Conservation (phyloP, 1,284 basidiomycete species). For the Calocybe gambosa region DNA sequence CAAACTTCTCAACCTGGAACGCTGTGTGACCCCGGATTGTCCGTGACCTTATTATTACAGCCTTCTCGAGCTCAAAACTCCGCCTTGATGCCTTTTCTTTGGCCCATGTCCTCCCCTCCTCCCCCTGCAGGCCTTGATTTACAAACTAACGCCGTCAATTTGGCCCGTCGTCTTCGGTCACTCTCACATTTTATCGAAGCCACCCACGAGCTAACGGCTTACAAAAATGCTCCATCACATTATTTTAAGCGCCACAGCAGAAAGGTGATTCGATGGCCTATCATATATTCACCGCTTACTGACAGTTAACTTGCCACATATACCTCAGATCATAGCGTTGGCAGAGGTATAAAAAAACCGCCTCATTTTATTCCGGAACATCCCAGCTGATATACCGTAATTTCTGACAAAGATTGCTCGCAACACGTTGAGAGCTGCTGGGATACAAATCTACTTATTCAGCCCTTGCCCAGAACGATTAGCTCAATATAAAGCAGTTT, state of each 20-base stretch:
- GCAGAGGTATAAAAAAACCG: conserved; percentile 19
- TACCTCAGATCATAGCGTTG: conserved; percentile 19
- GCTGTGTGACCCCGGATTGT: conserved; percentile 13
- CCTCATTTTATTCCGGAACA: conserved; percentile 1
- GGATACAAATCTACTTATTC: conserved; percentile 19
- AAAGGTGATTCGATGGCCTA: conserved; percentile 18
- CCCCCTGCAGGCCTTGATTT: conserved; percentile 16
- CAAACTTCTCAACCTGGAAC: conserved; percentile 14
- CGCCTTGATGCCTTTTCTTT: conserved; percentile 6
- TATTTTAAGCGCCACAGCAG: conserved; percentile 19
- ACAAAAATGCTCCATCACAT: conserved; percentile 10
- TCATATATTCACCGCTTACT: conserved; percentile 2
- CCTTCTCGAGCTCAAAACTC: conserved; percentile 3
- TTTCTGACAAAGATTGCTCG: conserved; percentile 18
- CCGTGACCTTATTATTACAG: conserved; percentile 10
- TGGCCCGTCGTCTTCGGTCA: conserved; percentile 19
- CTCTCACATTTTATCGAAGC: conserved; percentile 20
- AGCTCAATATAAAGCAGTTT: conserved; percentile 19
- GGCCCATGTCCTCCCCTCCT: conserved; percentile 7
- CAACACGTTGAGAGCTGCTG: conserved; percentile 18
- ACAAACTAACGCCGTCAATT: conserved; percentile 17
- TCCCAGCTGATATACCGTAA: neutral
- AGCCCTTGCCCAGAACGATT: conserved; percentile 16
- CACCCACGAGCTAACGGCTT: conserved; percentile 17
- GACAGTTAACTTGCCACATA: conserved; percentile 9